Conservation (phyloP, 176 grass and related monocot genomes). For the Poa annua region DNA sequence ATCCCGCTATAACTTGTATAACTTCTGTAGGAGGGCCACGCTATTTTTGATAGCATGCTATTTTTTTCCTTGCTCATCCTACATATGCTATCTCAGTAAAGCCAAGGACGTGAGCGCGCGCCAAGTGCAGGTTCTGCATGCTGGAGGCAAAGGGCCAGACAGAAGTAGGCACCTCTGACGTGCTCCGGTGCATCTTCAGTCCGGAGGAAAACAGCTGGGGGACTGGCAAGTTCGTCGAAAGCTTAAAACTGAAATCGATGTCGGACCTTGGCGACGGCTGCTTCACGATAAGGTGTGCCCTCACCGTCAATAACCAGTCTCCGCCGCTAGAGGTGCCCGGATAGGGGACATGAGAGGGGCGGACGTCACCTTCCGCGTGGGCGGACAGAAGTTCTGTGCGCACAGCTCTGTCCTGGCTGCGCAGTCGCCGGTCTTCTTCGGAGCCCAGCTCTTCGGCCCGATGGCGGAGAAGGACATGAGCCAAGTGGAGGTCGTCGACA, state of each 20-base stretch:
- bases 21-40: no score
- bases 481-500: neutral
- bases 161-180: neutral
- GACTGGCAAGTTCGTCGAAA: neutral
- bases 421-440: slow-evolving; percentile 10
- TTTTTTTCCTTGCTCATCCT: no score
- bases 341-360: neutral
- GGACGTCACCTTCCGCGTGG: slow-evolving; percentile 8
- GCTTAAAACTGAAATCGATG: neutral
- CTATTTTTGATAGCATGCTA: no score
- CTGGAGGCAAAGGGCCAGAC: neutral
- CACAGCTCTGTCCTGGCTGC: neutral
- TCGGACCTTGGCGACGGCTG: neutral
- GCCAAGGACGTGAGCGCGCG: neutral
- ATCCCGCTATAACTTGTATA: no score
- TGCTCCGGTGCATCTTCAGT: neutral
- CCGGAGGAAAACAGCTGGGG: no score
- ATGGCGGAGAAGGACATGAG: slow-evolving; percentile 14
- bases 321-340: neutral
- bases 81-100: neutral
- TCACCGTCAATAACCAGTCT: neutral
- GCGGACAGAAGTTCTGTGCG: neutral
- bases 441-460: slow-evolving; percentile 2
- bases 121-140: neutral
- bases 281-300: neutral